Conservation (phyloP, 805 yeast genomes). For the Yarrowia sp. region DNA sequence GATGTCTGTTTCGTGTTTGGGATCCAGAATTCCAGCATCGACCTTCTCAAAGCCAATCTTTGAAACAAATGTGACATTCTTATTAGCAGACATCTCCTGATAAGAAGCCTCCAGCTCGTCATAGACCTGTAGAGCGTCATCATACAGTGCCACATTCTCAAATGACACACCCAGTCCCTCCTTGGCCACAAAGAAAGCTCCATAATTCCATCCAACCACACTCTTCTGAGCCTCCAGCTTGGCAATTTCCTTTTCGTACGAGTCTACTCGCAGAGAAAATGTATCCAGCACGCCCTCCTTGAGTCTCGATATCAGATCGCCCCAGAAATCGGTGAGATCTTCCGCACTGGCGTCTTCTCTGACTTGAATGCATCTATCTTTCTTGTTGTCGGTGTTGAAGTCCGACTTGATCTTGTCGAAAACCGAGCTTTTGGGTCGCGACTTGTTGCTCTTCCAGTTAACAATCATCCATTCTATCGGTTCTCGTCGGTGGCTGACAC, state of each 20-base stretch:
- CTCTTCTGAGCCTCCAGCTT: slow-evolving; percentile 50
- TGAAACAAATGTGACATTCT: slow-evolving; percentile 48
- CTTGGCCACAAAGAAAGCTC: slow-evolving; percentile 54
- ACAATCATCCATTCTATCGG: slow-evolving; percentile 70
- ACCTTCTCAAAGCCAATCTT: slow-evolving; percentile 46
- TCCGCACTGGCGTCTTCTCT: slow-evolving; percentile 43
- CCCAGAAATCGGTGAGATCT: slow-evolving; percentile 57
- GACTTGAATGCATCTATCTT: slow-evolving; percentile 51
- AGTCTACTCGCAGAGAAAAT: slow-evolving; percentile 57
- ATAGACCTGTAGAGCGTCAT: slow-evolving; percentile 65
- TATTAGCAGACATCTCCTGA: slow-evolving; percentile 41
- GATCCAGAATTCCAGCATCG: slow-evolving; percentile 42
- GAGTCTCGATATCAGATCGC: slow-evolving; percentile 53
- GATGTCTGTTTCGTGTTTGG: slow-evolving; percentile 43
- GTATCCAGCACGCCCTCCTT: slow-evolving; percentile 61
- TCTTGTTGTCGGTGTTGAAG: slow-evolving; percentile 53
- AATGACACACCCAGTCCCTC: slow-evolving; percentile 62
- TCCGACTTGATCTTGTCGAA: slow-evolving; percentile 64
- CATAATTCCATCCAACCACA: slow-evolving; percentile 57
- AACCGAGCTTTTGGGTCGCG: slow-evolving; percentile 56
- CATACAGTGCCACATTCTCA: slow-evolving; percentile 62
- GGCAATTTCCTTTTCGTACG: slow-evolving; percentile 54
- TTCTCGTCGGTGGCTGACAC: slow-evolving; percentile 51
- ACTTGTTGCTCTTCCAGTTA: slow-evolving; percentile 51
- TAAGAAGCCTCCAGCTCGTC: slow-evolving; percentile 54